phyloP scores from a whole-genome alignment of 768 basidiomycete genomes.

The Rhodocollybia butyracea region DNA sequence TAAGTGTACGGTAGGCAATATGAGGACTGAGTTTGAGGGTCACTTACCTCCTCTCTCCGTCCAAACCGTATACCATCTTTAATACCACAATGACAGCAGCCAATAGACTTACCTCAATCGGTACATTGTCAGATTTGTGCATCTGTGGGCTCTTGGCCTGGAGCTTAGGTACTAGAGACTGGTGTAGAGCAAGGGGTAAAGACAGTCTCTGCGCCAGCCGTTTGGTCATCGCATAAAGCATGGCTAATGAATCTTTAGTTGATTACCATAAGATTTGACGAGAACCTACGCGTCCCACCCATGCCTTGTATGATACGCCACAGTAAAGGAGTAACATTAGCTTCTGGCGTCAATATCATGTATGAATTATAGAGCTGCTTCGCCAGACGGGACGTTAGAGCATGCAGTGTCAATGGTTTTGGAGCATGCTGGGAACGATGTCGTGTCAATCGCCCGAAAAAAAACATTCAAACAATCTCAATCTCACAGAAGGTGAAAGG shows the following conservation, averaged over 20 bases:
- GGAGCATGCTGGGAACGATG: constrained; percentile 58
- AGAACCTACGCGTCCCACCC: constrained; percentile 69
- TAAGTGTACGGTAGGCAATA: constrained; percentile 20
- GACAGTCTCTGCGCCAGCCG: constrained; percentile 51
- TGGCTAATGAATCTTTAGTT: constrained; percentile 38
- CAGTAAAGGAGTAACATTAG: constrained; percentile 71
- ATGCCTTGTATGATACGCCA: constrained; percentile 73
- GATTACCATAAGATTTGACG: not conserved
- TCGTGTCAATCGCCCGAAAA: not conserved
- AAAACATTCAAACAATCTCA: not conserved
- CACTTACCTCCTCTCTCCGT: constrained; percentile 58
- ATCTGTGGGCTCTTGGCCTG: constrained; percentile 37
- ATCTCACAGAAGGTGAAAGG: constrained; percentile 66
- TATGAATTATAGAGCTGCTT: constrained; percentile 49
- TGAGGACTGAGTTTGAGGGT: not conserved
- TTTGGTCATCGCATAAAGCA: constrained; percentile 63
- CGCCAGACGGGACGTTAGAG: constrained; percentile 59
- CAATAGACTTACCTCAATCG: constrained; percentile 64
- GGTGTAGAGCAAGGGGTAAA: constrained; percentile 58
- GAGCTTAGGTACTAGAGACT: constrained; percentile 42
- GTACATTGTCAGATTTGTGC: constrained; percentile 60
- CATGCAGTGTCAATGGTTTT: constrained; percentile 51
- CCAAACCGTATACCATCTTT: constrained; percentile 85
- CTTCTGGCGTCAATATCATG: constrained; percentile 65
- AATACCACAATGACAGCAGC: constrained; percentile 64